These are phyloP conservation scores for Populus hybrid DNA, from an alignment of 441 rosid genomes.

Conservation along the genomic window DNA sequence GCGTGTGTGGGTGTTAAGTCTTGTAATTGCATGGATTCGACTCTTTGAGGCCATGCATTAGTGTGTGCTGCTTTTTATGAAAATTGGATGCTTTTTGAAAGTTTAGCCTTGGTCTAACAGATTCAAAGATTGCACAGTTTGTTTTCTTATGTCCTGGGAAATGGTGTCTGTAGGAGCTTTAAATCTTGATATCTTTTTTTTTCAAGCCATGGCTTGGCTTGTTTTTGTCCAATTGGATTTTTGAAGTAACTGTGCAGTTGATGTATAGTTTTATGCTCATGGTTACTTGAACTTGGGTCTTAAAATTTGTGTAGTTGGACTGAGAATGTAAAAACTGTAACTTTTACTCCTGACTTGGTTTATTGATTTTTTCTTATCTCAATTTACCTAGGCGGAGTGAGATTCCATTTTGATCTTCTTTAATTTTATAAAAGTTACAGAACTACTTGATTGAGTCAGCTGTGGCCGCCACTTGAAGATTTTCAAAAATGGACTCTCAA, in stretches of 20 bases:
- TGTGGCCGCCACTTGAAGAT: background rate
- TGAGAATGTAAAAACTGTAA: background rate
- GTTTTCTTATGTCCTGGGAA: background rate
- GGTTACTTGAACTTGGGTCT: background rate
- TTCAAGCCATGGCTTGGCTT: background rate
- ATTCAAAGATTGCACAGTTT: background rate
- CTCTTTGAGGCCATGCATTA: conserved; percentile 6
- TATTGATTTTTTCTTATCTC: conserved; percentile 8
- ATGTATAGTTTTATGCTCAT: background rate
- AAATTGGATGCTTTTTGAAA: conserved; percentile 13
- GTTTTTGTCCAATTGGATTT: background rate
- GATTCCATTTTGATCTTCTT: conserved; percentile 1
- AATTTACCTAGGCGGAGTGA: background rate
- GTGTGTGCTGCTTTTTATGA: background rate
- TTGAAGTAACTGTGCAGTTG: background rate
- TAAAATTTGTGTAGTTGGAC: background rate
- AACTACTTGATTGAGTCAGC: conserved; percentile 2
- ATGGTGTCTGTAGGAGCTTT: background rate
- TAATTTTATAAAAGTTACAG: background rate
- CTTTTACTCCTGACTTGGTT: background rate
- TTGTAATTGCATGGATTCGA: background rate
- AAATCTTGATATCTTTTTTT: background rate
- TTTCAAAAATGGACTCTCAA: conserved; percentile 35
- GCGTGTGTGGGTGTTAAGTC: background rate
- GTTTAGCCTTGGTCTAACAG: background rate